Conservation (phyloP, 1,284 basidiomycete species). For the Irpex rosettiformis region DNA sequence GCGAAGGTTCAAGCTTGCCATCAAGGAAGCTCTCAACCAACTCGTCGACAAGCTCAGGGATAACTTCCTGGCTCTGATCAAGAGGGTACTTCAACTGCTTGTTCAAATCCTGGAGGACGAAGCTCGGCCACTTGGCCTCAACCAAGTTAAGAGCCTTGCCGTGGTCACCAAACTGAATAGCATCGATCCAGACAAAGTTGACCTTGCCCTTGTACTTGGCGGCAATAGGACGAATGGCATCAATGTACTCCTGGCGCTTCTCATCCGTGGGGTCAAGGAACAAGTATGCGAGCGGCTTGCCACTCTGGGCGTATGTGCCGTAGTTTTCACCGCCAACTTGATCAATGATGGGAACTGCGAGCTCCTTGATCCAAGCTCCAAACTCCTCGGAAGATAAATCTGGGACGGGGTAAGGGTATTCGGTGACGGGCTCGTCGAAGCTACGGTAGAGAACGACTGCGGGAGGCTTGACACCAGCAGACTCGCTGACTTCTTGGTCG, state of each 20-base stretch:
- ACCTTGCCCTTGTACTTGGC: constrained; percentile 81
- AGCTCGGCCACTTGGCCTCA: constrained; percentile 87
- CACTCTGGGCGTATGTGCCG: constrained; percentile 76
- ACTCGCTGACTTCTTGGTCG: constrained; percentile 65
- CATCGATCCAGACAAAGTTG: constrained; percentile 99
- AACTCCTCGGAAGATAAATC: constrained; percentile 62
- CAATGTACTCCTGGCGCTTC: constrained; percentile 65
- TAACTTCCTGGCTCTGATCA: constrained; percentile 64
- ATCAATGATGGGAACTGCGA: constrained; percentile 88
- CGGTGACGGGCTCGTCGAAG: constrained; percentile 85
- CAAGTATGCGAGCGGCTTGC: constrained; percentile 91
- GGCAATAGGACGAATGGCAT: constrained; percentile 74
- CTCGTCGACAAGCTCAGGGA: constrained; percentile 50
- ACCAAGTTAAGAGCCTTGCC: constrained; percentile 90
- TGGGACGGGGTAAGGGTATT: constrained; percentile 66
- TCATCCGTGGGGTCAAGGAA: constrained; percentile 84
- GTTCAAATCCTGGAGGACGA: constrained; percentile 88
- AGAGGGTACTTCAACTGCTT: constrained; percentile 90
- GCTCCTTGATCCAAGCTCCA: constrained; percentile 75
- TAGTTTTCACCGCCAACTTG: constrained; percentile 97
- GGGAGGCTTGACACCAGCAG: constrained; percentile 75
- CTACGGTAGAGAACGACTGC: constrained; percentile 89
- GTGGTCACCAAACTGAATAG: constrained; percentile 92
- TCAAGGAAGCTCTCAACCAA: constrained; percentile 69
- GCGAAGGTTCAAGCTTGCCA: constrained; percentile 76